phyloP scores from a whole-genome alignment of 164 flowering plant genomes.

The Umbellularia californica region DNA sequence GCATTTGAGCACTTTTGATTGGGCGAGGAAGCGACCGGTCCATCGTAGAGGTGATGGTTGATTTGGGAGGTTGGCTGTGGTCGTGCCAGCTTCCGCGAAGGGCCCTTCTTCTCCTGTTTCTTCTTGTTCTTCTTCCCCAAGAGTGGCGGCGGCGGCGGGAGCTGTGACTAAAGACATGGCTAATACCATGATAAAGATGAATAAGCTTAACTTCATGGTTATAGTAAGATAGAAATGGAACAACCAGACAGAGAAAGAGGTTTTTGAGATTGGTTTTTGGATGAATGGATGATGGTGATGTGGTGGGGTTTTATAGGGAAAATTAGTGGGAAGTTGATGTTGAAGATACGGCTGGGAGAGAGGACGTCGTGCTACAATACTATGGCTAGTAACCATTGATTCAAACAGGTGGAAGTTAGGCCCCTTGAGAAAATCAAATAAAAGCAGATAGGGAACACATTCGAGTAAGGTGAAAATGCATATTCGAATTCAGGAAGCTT shows the following conservation, averaged over 20 bases:
- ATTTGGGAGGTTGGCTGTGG: background rate
- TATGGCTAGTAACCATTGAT: no score
- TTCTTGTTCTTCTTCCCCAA: background rate
- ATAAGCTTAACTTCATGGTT: background rate
- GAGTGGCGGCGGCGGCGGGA: background rate
- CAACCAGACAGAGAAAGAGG: background rate
- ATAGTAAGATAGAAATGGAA: background rate
- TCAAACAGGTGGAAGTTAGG: no score
- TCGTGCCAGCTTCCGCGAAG: no score
- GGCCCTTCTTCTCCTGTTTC: background rate
- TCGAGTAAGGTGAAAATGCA: no score
- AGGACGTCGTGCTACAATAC: background rate
- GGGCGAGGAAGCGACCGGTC: slow-evolving; percentile 4
- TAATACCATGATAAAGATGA: slow-evolving; percentile 1
- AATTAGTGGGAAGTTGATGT: no score
- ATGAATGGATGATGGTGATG: background rate
- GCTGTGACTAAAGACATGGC: background rate
- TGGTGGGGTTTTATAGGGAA: background rate
- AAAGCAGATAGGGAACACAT: no score
- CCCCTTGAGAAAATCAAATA: no score
- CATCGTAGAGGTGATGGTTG: background rate
- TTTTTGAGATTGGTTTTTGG: background rate
- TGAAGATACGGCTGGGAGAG: background rate
- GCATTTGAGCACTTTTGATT: slow-evolving; percentile 9
- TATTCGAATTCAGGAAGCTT: no score